Base-by-base conservation (phyloP, 495 filamentous ascomycete genomes). In the Cryomyces minteri region DNA sequence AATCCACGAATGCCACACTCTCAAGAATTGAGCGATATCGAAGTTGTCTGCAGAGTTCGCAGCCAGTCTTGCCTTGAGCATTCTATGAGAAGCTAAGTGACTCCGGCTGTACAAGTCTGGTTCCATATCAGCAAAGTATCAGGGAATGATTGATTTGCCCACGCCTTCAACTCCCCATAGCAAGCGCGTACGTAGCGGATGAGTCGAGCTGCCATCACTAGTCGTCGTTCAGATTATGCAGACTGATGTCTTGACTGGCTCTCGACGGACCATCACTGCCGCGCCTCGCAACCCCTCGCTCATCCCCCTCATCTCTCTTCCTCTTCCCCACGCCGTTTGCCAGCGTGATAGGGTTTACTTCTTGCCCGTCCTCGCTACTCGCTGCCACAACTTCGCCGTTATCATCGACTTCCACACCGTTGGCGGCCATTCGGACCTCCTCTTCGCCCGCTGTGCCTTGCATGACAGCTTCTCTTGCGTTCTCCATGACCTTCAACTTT, bases 401-500 rank as follows among this genome's bases (percentile, higher is more conserved):
- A 40, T 61, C 56, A 40, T 69, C 65, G 30, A 82, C 69, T 12
- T 70, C 63, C 29, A 74, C 76, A 25, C 79, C 77, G 14, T 80
- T 71, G 6, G 74, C 67, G 11, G 78, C 73, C 34, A 81, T 73
- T 38, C 69, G 61, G 48, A 84, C 62, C 50, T 83, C 76, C 43
- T 64, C 66, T 48, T 76, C 61, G 41, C 67, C 73, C 38, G 78
- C 77, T 39, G 71, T 66, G n/a, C 80, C 79, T 37, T 77, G 67
- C 5, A 78, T 61, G 28, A 84, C 76, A 4, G 79, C 78, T 51
- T 82, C 72, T 52, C 77, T 72, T 28, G 81, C 81, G 31, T 67
- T 71, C 51, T 83, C 75, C 41, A 82, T 55, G 9, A 79, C 73
- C 58, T 85, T 85, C 55, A 76, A 55, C 64, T 81, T 85, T 51